Conservation (phyloP, 164 flowering plant genomes). For the Piper longum region DNA sequence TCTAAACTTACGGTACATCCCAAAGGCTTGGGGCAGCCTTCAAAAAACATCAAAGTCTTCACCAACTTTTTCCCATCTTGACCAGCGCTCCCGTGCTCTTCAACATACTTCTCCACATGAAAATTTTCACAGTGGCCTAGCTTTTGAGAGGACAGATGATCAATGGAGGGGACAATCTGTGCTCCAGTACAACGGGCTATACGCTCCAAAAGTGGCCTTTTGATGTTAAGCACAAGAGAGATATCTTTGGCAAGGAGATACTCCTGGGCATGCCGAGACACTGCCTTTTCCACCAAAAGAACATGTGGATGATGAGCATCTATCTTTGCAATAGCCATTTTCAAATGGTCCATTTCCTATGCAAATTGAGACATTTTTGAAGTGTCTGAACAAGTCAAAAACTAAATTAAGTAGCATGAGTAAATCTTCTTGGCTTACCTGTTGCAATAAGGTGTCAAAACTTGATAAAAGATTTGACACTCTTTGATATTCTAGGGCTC, state of each 20-base stretch:
- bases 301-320: slow-evolving; percentile 68
- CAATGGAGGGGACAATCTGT: slow-evolving; percentile 86
- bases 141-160: slow-evolving; percentile 63
- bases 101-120: slow-evolving; percentile 63
- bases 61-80: slow-evolving; percentile 64
- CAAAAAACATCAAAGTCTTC: slow-evolving; percentile 87
- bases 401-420: neutral
- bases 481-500: slow-evolving; percentile 95
- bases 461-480: slow-evolving; percentile 76
- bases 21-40: slow-evolving; percentile 88
- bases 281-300: slow-evolving; percentile 92
- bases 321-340: slow-evolving; percentile 95
- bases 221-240: slow-evolving; percentile 82
- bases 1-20: slow-evolving; percentile 75
- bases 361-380: neutral
- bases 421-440: slow-evolving; percentile 27
- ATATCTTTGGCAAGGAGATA: slow-evolving; percentile 79
- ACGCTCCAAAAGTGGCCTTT: slow-evolving; percentile 84
- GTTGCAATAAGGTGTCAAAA: slow-evolving; percentile 85
- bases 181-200: slow-evolving; percentile 93
- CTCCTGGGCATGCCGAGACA: slow-evolving; percentile 85
- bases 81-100: slow-evolving; percentile 77
- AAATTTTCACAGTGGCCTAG: slow-evolving; percentile 71
- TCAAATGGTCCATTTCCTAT: slow-evolving; percentile 92
- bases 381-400: slow-evolving; percentile 2